phyloP scores from a whole-genome alignment of 2,329 filamentous ascomycete species.

The Thelonectria discophora region DNA sequence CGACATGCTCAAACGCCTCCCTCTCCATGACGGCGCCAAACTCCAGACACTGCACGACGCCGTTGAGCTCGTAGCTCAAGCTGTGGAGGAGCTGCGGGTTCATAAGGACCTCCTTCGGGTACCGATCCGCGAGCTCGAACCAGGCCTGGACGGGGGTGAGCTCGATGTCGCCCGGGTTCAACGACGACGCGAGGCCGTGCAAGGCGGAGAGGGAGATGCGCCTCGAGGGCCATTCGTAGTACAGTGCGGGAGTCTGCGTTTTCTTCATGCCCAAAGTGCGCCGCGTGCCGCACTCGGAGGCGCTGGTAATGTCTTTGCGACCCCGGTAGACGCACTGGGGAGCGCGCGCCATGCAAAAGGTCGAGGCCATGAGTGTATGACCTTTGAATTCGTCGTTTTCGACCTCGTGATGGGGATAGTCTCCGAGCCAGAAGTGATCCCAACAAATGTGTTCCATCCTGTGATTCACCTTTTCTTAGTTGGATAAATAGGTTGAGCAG shows the following conservation, averaged over 20 bases:
- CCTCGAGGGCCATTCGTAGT: conserved; percentile 50
- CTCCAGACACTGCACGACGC: conserved; percentile 56
- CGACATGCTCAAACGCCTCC: conserved; percentile 56
- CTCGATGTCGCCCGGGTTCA: conserved; percentile 54
- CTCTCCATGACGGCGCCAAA: conserved; percentile 60
- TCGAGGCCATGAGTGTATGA: conserved; percentile 57
- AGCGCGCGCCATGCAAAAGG: conserved; percentile 53
- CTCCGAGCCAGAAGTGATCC: conserved; percentile 56
- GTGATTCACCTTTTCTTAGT: conserved; percentile 8
- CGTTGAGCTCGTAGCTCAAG: conserved; percentile 53
- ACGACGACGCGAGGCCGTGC: conserved; percentile 55
- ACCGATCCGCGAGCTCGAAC: conserved; percentile 60
- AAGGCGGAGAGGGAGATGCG: conserved; percentile 55
- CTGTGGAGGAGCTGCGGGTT: conserved; percentile 46
- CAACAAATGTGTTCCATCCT: conserved; percentile 64
- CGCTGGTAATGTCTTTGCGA: conserved; percentile 35
- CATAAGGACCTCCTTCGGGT: conserved; percentile 52
- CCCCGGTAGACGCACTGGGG: conserved; percentile 47
- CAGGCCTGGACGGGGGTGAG: conserved; percentile 63
- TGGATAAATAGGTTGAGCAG: not conserved
- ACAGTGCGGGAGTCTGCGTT: conserved; percentile 34
- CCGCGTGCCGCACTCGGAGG: conserved; percentile 30
- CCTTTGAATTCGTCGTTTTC: conserved; percentile 47
- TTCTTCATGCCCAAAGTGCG: conserved; percentile 29
- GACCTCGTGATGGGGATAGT: conserved; percentile 49